Evolutionary conservation across 1,139 yeast species (phyloP).

Genomic region (Meyerozyma guilliermondii): DNA sequence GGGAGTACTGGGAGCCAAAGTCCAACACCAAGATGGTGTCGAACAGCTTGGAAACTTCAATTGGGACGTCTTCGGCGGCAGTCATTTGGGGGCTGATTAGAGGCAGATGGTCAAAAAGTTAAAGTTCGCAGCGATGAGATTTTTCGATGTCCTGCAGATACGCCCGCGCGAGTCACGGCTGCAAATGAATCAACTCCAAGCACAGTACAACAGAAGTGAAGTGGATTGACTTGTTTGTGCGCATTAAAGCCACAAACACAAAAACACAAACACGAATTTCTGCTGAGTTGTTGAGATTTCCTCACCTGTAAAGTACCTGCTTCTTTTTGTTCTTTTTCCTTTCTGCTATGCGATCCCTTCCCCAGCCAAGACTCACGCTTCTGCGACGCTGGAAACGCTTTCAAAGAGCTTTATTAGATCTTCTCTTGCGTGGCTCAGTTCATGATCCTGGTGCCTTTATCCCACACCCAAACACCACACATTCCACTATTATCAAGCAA

Average conservation of each 20-base stretch:
- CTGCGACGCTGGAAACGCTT: constrained; percentile 1
- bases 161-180: neutral
- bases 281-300: no score
- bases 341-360: constrained; percentile 3
- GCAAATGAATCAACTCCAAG: no score
- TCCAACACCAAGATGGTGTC: constrained; percentile 97
- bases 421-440: neutral
- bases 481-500: neutral
- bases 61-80: constrained; percentile 30
- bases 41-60: constrained; percentile 75
- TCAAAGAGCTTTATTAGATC: neutral
- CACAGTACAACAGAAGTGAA: no score
- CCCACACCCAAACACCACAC: neutral
- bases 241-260: no score
- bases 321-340: neutral
- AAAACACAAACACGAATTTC: no score
- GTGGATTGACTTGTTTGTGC: no score
- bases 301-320: no score
- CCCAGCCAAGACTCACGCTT: neutral
- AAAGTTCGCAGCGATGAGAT: neutral
- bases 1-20: constrained; percentile 98
- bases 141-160: neutral
- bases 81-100: constrained; percentile 7
- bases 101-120: constrained; percentile 3
- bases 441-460: neutral